Base-by-base conservation (phyloP, 192 early-diverging fungal genomes). In the Backusella australiensis region DNA sequence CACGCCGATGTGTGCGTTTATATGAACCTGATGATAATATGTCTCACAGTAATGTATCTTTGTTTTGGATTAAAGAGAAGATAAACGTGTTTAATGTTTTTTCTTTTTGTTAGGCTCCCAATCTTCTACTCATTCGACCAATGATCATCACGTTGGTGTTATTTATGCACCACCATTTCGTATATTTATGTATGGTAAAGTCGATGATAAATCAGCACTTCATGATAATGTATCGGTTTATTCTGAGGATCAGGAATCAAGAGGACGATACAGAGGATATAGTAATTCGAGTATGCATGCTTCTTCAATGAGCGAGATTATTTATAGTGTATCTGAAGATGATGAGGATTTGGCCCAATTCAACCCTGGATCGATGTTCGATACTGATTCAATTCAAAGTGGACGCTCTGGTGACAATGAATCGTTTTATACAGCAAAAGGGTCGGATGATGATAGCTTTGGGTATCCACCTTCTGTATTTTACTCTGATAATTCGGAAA, bases 1-100 rank as follows among this genome's bases (percentile, higher is more conserved):
- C 91, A 3, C 52, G 84, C 9, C 81, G 93, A 3, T 90, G 89
- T 75, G 80, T 80, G 6, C 88, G 90, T 77, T 74, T 93, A 67
- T 90, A 90, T 73, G 81, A 75, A 21, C 69, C 77, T 44, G 84
- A 78, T 34, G 84, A 82, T 26, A 71, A 77, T 65, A 52, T 34
- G 4, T 32, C 63, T 46, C 73, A 75, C 11, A 63, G 56, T 63
- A 63, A 63, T 29, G 56, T 63, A 29, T 26, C 23, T 6, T 21
- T n/a, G 0, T 56, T 21, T 39, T 39, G 9, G 38, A 56, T 56
- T 56, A 6, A 23, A 56, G 23, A 32, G 11, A 6, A 23, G 8
- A 9, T 53, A 63, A 29, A 26, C 12, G 3, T 26, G 1, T 59
- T 59, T 59, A 32, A 32, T 63, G 0, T 4, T 69, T 15, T 66